Conservation (phyloP, 2,329 filamentous ascomycete species). For the Trichoderma hamatum region DNA sequence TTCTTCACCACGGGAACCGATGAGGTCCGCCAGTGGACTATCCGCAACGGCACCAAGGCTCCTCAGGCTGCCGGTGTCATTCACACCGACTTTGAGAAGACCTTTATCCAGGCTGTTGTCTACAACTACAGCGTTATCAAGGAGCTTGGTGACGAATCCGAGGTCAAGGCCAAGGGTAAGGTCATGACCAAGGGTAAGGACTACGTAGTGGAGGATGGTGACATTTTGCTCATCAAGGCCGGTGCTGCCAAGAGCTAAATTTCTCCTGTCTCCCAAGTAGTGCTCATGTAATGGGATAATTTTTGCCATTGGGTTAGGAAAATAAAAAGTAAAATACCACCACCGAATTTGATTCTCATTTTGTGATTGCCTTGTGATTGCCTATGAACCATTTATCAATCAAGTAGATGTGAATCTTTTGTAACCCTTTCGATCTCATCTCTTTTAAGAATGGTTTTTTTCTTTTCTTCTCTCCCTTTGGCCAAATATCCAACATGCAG, state of each 20-base stretch:
- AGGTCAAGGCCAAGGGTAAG: slow-evolving; percentile 93
- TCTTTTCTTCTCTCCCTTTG: too few species aligned
- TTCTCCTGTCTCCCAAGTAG: background rate
- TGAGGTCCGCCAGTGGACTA: slow-evolving; percentile 98
- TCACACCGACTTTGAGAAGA: slow-evolving; percentile 98
- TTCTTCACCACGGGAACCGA: slow-evolving; percentile 98
- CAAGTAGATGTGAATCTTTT: background rate
- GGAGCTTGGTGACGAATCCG: slow-evolving; percentile 85
- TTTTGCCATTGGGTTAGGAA: slow-evolving; percentile 20
- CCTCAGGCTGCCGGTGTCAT: slow-evolving; percentile 97
- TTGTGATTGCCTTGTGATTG: background rate
- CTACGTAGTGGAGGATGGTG: slow-evolving; percentile 85
- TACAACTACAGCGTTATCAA: slow-evolving; percentile 84
- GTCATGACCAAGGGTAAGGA: slow-evolving; percentile 99
- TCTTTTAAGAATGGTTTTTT: too few species aligned
- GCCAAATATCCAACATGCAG: background rate
- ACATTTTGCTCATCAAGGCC: slow-evolving; percentile 84
- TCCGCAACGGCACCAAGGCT: slow-evolving; percentile 95
- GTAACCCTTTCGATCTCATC: background rate
- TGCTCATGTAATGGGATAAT: background rate
- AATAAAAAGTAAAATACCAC: slow-evolving; percentile 25
- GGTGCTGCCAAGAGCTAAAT: slow-evolving; percentile 73
- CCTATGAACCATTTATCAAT: background rate
- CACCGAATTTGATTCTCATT: background rate
- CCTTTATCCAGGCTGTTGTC: slow-evolving; percentile 94